Conservation (phyloP, 208 protist genomes). For the Leishmania gerbilli region DNA sequence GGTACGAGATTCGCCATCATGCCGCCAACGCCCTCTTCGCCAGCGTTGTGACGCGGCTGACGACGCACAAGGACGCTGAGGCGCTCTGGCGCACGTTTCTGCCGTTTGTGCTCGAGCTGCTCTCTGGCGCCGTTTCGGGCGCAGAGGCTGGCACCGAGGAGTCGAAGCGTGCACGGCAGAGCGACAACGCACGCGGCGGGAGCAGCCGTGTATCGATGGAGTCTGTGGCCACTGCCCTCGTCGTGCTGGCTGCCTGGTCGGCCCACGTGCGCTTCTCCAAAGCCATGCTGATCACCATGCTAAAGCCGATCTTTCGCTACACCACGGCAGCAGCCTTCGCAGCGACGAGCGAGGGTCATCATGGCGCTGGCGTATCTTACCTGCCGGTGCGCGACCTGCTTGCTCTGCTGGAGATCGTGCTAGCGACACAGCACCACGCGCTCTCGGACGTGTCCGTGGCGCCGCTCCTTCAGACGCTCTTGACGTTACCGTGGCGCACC, state of each 20-base stretch:
- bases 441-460: constrained; percentile 56
- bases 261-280: constrained; percentile 65
- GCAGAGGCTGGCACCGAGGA: constrained; percentile 29
- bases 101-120: constrained; percentile 76
- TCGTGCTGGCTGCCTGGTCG: constrained; percentile 76
- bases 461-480: constrained; percentile 49
- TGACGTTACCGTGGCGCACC: constrained; percentile 64
- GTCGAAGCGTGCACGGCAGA: constrained; percentile 14
- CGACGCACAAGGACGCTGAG: constrained; percentile 62
- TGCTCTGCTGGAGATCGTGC: constrained; percentile 59
- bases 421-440: constrained; percentile 56
- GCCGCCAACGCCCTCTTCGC: constrained; percentile 84
- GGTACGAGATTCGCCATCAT: constrained; percentile 55
- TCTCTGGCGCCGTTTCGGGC: constrained; percentile 36
- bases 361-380: neutral
- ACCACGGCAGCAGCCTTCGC: constrained; percentile 24
- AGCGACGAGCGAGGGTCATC: neutral
- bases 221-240: constrained; percentile 63
- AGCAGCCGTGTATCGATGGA: constrained; percentile 36
- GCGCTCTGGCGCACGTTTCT: constrained; percentile 73
- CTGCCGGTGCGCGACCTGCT: constrained; percentile 66
- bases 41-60: constrained; percentile 62
- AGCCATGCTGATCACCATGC: constrained; percentile 53
- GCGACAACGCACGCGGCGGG: constrained; percentile 5
- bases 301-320: constrained; percentile 61